Base-by-base conservation (phyloP, 371 early-diverging fungal species). In the Polyrhizophydium stewartii region DNA sequence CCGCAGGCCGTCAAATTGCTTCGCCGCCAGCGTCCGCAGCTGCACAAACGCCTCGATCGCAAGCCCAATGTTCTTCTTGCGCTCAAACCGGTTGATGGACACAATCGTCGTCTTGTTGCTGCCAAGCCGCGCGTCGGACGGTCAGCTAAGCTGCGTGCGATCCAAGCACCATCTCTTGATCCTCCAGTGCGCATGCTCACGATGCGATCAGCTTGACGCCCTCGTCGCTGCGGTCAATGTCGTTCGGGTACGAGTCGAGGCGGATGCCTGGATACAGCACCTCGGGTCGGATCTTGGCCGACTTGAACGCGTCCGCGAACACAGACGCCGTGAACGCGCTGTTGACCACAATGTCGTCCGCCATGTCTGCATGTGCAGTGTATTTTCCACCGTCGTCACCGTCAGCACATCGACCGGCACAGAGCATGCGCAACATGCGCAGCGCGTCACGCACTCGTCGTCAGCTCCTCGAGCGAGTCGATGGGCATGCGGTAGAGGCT, bases 11-110 rank as follows among this genome's bases (percentile, higher is more conserved):
- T 24, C 38, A 56, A 60, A 81, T n/a, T 68, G 55, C 22, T 74
- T 64, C 7, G 58, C 37, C 16, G 32, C 27, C n/a, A 66, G 9
- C 27, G 38, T 9, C 66, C 64, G 24, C 64, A 78, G 61, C 22
- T 58, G 62, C 0, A 88, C 87, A 71, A 93, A 91, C 1, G 94
- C 83, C 30, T 83, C 74, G 33, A 96, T 78, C 2, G 93, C 95
- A 51, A 96, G 75, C 3, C 66, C 81, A n/a, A 96, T 79, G 70
- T 91, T 87, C 77, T 97, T 97, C 66, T 96, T 96, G 41, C 92
- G 84, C 72, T 97, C 97, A 57, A 95, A 97, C 5, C 97, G 89
- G 70, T 96, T 97, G 69, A 97, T 85, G 0, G 91, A 91, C 0
- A 92, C 51, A 17, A 91, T 66, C 0, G 69, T 81, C 38, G 32